phyloP scores from a whole-genome alignment of 2,329 filamentous ascomycete genomes.

The Cladosporium sp. region DNA sequence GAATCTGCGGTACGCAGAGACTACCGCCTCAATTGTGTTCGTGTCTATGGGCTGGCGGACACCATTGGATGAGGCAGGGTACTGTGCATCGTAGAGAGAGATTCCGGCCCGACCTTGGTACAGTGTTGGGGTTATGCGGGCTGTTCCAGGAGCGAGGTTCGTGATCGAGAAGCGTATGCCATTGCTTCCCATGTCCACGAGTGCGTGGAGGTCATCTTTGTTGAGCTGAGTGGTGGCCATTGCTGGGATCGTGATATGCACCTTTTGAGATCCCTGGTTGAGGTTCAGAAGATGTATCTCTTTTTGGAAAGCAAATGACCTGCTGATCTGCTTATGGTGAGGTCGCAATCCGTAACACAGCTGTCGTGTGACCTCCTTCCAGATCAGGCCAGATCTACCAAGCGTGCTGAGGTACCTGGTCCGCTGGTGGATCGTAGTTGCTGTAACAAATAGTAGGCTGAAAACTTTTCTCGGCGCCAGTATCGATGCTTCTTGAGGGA shows the following conservation, averaged over 20 bases:
- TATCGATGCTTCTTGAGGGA: too few relatives aligned
- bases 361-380: neutral
- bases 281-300: neutral
- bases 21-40: slow-evolving; percentile 61
- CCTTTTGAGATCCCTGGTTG: too few relatives aligned
- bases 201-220: slow-evolving; percentile 24
- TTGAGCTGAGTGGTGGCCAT: slow-evolving; percentile 4
- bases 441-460: neutral
- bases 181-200: slow-evolving; percentile 58
- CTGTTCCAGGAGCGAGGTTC: slow-evolving; percentile 65
- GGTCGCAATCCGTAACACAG: too few relatives aligned
- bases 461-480: neutral
- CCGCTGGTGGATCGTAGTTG: neutral
- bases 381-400: neutral
- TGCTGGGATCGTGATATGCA: neutral
- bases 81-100: slow-evolving; percentile 79
- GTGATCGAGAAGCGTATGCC: slow-evolving; percentile 91
- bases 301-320: neutral
- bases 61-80: slow-evolving; percentile 29
- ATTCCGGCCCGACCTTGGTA: slow-evolving; percentile 76
- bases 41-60: slow-evolving; percentile 52
- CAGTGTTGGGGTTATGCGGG: slow-evolving; percentile 70
- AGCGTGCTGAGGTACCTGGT: neutral
- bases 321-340: too few relatives aligned
- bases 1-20: slow-evolving; percentile 66